Percentiles rank a stretch among this genome's conserved stretches.
These are phyloP conservation scores for Hylodesmum podocarpum DNA, from an alignment of 306 rosid species.

Conservation along the genomic window DNA sequence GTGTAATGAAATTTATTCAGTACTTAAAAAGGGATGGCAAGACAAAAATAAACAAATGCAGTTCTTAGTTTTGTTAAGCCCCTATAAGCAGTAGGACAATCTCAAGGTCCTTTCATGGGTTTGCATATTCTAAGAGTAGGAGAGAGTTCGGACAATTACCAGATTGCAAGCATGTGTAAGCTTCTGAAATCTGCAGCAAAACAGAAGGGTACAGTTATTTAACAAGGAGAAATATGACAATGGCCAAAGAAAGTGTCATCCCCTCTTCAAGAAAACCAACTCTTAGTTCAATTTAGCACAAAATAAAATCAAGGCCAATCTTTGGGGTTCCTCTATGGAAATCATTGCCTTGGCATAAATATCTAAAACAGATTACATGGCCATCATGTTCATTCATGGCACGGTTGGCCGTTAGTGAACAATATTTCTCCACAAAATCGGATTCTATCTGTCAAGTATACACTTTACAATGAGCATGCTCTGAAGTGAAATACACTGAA, in stretches of 20 bases:
- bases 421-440: slow-evolving; percentile 5
- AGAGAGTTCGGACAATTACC: slow-evolving; percentile 46
- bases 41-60: background rate
- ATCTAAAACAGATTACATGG: background rate
- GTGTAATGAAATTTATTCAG: slow-evolving; percentile 36
- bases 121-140: slow-evolving; percentile 8
- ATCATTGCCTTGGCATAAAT: background rate
- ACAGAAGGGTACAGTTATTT: slow-evolving; percentile 22
- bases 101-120: slow-evolving; percentile 13
- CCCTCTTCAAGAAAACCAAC: background rate
- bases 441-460: background rate
- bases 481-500: background rate
- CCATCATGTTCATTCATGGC: slow-evolving; percentile 6
- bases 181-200: slow-evolving; percentile 74
- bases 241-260: background rate
- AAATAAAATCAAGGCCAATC: background rate
- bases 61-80: background rate
- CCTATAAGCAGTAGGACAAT: background rate
- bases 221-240: background rate
- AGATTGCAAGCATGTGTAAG: slow-evolving; percentile 57
- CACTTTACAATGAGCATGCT: background rate
- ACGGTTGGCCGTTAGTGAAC: background rate
- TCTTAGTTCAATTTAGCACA: background rate
- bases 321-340: background rate
- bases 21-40: background rate